Conservation (phyloP, 345 rosid genomes). For the Abelmoschus esculentus region DNA sequence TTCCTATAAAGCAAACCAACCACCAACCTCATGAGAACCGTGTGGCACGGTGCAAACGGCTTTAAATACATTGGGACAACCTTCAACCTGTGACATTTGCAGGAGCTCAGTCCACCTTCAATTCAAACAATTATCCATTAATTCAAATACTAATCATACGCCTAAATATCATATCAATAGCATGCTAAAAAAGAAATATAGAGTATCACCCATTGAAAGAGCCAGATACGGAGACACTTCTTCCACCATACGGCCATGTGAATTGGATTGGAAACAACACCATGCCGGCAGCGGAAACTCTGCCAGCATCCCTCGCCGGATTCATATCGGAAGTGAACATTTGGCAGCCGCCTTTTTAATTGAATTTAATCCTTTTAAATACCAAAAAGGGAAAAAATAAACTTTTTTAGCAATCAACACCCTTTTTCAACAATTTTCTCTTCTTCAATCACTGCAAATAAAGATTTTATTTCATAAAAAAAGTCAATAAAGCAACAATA, state of each 20-base stretch:
- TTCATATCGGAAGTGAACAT: not conserved
- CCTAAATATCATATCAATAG: not conserved
- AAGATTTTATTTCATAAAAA: not conserved
- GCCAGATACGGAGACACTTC: not conserved
- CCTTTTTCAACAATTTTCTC: not conserved
- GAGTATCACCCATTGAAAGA: not conserved
- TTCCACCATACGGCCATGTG: not conserved
- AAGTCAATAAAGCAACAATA: not conserved
- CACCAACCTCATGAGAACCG: not conserved
- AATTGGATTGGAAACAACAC: not conserved
- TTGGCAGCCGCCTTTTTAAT: not conserved
- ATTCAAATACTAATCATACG: not conserved
- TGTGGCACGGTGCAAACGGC: not conserved
- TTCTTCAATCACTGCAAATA: not conserved
- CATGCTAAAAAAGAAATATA: not conserved
- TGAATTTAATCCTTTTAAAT: not conserved
- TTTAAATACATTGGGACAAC: not conserved
- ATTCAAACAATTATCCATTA: not conserved
- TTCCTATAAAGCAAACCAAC: not conserved
- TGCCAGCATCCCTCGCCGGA: not conserved
- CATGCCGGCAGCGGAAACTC: not conserved
- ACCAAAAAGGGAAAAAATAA: not conserved
- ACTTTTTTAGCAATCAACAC: not conserved
- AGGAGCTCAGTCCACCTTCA: not conserved
- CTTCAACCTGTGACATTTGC: not conserved